These are phyloP conservation scores for Claviceps sp. DNA, from an alignment of 2,329 filamentous ascomycete genomes.

Conservation along the genomic window DNA sequence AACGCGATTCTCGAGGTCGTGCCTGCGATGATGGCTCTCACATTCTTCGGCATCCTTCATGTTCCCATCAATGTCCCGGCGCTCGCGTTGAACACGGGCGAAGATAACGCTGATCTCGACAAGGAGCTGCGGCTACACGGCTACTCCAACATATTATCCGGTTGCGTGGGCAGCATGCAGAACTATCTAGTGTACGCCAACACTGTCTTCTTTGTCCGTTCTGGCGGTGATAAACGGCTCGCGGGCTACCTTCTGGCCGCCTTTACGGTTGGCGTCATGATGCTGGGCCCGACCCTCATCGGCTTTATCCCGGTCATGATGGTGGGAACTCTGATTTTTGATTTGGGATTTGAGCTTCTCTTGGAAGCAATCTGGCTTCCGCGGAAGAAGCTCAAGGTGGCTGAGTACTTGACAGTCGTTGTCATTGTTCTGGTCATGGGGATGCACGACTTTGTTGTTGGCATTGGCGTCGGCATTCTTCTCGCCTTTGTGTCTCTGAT, in stretches of 20 bases:
- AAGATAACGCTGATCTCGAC: constrained; percentile 86
- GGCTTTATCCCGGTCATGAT: constrained; percentile 96
- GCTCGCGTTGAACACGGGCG: constrained; percentile 75
- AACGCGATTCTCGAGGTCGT: constrained; percentile 69
- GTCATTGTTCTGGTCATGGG: constrained; percentile 93
- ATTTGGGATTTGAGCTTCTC: constrained; percentile 84
- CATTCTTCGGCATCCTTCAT: constrained; percentile 93
- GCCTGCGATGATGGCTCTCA: constrained; percentile 90
- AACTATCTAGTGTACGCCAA: constrained; percentile 98
- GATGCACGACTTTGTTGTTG: constrained; percentile 88
- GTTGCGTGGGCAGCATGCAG: constrained; percentile 74
- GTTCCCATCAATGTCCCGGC: constrained; percentile 97
- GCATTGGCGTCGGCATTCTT: constrained; percentile 83
- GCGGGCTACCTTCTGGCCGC: constrained; percentile 75
- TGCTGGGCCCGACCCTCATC: constrained; percentile 76
- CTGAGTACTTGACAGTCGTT: constrained; percentile 83
- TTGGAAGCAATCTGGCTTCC: constrained; percentile 81
- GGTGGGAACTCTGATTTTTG: constrained; percentile 87
- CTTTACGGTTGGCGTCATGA: constrained; percentile 68
- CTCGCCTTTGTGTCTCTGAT: constrained; percentile 85
- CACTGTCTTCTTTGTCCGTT: constrained; percentile 90
- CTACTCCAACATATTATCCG: constrained; percentile 83
- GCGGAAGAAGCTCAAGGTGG: constrained; percentile 70
- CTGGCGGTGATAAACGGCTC: constrained; percentile 74
- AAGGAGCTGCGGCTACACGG: constrained; percentile 86